Evolutionary conservation across 345 rosid genomes (phyloP), one percentile per base, ranked within the genome.

Genomic region (Odontarrhena argentea): DNA sequence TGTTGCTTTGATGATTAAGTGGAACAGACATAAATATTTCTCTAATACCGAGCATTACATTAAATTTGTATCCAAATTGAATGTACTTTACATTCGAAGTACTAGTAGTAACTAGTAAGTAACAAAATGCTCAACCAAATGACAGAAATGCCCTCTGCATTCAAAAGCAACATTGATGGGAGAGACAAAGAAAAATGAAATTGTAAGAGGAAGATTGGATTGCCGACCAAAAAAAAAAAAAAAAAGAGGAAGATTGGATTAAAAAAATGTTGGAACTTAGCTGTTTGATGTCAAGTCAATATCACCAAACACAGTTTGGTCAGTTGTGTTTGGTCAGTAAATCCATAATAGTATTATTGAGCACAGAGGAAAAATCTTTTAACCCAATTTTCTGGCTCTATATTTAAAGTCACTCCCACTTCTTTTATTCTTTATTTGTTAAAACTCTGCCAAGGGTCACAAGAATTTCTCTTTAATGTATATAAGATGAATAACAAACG

Each of bases 251-350:
- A 28, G 32, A 28, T 28, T 28, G 32, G 32, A 1, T 32, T 4
- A 32, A 32, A 35, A 4, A 24, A 36, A 47, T 8, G 11, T 41
- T 60, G 67, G 67, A 51, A 13, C 34, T 18, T 69, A 69, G 74
- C 67, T 60, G 68, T 70, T 61, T 70, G 68, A 61, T 44, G 68
- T 61, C 55, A 52, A 44, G 68, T 70, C 68, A 53, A 36, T 22
- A 62, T 70, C 74, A 53, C 4, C 3, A 34, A 60, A 11, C 36
- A 34, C 60, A 51, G 67, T 60, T 2, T 59, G 60, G 40, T 60
- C 68, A 61, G 74, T 69, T 18, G 22, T 18, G 22, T 18, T 18
- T 18, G 22, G 22, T 18, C 34, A 49, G 48, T 48, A 48, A 40
- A 32, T 32, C 4, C 36, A 32, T 4, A 5, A 32, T 32, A 32